A percentile compares a stretch with the other conserved stretches of the same genome.
phyloP scores from a whole-genome alignment of 257 asterid genomes.

The Solanum chiquidenum region DNA sequence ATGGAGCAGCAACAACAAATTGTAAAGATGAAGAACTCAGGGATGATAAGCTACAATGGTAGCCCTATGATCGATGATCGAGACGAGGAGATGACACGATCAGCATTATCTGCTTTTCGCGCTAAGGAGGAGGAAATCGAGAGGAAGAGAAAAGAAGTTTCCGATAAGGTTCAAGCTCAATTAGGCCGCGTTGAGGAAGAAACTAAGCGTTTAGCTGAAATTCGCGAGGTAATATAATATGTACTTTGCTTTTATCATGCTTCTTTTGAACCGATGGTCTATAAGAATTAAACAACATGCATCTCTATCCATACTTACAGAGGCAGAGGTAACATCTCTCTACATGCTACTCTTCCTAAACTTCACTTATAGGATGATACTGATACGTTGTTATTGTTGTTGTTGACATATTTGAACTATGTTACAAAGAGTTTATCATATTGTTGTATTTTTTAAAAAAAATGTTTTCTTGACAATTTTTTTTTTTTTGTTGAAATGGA shows the following conservation, averaged over 20 bases:
- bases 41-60: slow-evolving; percentile 27
- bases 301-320: too few species aligned
- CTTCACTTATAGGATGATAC: background rate
- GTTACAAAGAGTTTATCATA: background rate
- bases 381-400: background rate
- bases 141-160: slow-evolving; percentile 48
- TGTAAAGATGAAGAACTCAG: slow-evolving; percentile 40
- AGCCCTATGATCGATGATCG: slow-evolving; percentile 54
- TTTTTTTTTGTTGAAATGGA: background rate
- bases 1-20: slow-evolving; percentile 24
- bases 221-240: slow-evolving; percentile 39
- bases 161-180: slow-evolving; percentile 60
- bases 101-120: slow-evolving; percentile 60
- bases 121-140: slow-evolving; percentile 87
- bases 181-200: slow-evolving; percentile 83
- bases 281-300: too few species aligned
- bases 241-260: background rate
- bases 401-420: background rate
- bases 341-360: too few species aligned
- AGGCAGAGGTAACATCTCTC: too few species aligned
- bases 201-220: slow-evolving; percentile 61
- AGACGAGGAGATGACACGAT: slow-evolving; percentile 70
- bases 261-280: background rate
- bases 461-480: too few species aligned
- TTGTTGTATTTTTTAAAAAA: accelerated